Percentiles rank a stretch among this genome's conserved stretches.
Conservation (phyloP, 495 filamentous ascomycete genomes). For the Penicillium angulare region DNA sequence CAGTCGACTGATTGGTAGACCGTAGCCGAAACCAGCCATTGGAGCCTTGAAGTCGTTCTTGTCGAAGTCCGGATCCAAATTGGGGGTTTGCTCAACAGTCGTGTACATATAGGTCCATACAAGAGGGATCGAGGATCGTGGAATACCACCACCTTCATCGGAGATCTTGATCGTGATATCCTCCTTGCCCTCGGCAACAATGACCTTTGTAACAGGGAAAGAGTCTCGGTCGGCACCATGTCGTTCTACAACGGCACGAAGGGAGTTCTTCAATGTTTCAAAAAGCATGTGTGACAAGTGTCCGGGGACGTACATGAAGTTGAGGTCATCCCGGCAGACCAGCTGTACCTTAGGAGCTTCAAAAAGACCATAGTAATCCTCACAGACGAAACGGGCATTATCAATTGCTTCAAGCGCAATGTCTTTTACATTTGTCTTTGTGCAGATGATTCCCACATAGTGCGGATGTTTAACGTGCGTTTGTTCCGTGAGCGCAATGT, state of each 20-base stretch:
- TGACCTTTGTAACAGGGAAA: slow-evolving; percentile 94
- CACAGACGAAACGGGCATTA: slow-evolving; percentile 96
- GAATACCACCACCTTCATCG: slow-evolving; percentile 95
- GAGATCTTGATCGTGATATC: slow-evolving; percentile 98
- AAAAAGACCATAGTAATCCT: slow-evolving; percentile 97
- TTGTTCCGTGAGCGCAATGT: slow-evolving; percentile 94
- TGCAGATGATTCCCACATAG: slow-evolving; percentile 98
- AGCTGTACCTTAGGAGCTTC: slow-evolving; percentile 96
- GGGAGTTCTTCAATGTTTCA: slow-evolving; percentile 96
- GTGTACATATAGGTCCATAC: slow-evolving; percentile 99
- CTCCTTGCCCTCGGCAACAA: slow-evolving; percentile 95
- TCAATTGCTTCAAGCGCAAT: slow-evolving; percentile 96
- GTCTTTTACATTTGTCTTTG: slow-evolving; percentile 94
- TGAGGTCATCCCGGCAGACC: slow-evolving; percentile 85
- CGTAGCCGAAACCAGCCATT: slow-evolving; percentile 98
- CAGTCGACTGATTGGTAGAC: slow-evolving; percentile 85
- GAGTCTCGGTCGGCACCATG: slow-evolving; percentile 93
- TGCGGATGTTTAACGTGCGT: slow-evolving; percentile 80
- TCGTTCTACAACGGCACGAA: slow-evolving; percentile 93
- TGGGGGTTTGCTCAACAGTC: slow-evolving; percentile 93
- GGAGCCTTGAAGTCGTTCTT: slow-evolving; percentile 99
- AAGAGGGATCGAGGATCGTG: slow-evolving; percentile 83
- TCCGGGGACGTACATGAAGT: slow-evolving; percentile 99
- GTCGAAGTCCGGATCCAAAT: slow-evolving; percentile 94
- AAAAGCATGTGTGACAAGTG: slow-evolving; percentile 99